phyloP scores from a whole-genome alignment of 2,329 filamentous ascomycete genomes.

The Botrytis fabae region DNA sequence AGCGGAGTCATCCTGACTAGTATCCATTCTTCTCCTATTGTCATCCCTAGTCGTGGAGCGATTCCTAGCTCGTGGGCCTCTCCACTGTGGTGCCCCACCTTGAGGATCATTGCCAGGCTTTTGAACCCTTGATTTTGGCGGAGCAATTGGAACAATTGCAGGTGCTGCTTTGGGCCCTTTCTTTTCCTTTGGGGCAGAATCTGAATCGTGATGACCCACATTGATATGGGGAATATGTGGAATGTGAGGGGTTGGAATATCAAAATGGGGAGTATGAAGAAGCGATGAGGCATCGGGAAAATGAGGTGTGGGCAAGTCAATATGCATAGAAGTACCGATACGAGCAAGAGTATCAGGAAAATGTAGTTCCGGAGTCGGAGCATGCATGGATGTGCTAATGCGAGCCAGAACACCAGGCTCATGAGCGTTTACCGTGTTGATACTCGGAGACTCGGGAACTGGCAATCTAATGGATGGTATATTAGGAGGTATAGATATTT shows the following conservation, averaged over 20 bases:
- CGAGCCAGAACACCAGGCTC: neutral
- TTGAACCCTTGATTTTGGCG: constrained; percentile 1
- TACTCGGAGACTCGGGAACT: neutral
- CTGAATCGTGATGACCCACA: neutral
- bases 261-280: constrained; percentile 8
- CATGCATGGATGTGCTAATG: neutral
- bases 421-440: too few relatives aligned
- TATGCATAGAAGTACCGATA: neutral
- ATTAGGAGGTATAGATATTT: constrained; percentile 1
- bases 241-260: neutral
- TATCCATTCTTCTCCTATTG: constrained; percentile 20
- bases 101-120: neutral
- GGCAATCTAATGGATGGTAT: neutral
- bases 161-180: neutral
- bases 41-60: constrained; percentile 13
- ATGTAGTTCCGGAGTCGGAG: neutral
- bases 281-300: neutral
- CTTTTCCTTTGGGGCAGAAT: neutral
- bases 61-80: constrained; percentile 20
- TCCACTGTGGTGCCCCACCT: constrained; percentile 14
- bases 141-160: neutral
- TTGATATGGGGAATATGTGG: constrained; percentile 12
- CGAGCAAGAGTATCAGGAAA: neutral
- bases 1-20: constrained; percentile 20
- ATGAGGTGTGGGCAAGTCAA: constrained; percentile 5